Conservation (phyloP, 2,329 filamentous ascomycete species). For the Nothomitra cinnamomea region DNA sequence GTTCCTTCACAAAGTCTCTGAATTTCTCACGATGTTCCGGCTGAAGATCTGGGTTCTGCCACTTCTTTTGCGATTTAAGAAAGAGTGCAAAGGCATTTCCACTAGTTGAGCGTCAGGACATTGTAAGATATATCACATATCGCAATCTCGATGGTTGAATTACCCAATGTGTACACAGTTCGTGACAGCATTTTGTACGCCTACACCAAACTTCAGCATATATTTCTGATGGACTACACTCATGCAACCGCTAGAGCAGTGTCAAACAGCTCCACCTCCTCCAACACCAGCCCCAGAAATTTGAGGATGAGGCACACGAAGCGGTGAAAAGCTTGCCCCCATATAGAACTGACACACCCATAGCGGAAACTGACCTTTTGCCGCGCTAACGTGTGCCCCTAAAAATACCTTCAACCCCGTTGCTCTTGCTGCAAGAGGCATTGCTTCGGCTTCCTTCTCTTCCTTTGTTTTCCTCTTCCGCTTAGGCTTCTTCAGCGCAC, state of each 20-base stretch:
- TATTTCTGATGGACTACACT: not conserved
- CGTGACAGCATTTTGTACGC: slow-evolving; percentile 72
- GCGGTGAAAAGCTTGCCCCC: not conserved
- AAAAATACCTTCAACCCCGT: slow-evolving; percentile 62
- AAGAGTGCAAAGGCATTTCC: slow-evolving; percentile 91
- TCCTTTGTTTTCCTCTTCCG: slow-evolving; percentile 8
- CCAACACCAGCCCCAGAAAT: too few relatives aligned
- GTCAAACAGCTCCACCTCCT: too few relatives aligned
- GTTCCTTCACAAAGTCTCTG: slow-evolving; percentile 45
- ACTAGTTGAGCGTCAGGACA: slow-evolving; percentile 24
- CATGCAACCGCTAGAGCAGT: not conserved
- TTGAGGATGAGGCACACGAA: not conserved
- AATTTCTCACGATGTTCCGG: slow-evolving; percentile 53
- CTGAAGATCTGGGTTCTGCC: slow-evolving; percentile 65
- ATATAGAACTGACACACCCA: not conserved
- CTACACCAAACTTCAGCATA: slow-evolving; percentile 25
- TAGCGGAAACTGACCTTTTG: slow-evolving; percentile 46
- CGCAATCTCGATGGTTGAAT: slow-evolving; percentile 9
- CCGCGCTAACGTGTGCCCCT: slow-evolving; percentile 80
- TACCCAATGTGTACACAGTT: slow-evolving; percentile 62
- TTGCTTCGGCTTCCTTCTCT: slow-evolving; percentile 35
- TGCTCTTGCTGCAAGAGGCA: slow-evolving; percentile 55
- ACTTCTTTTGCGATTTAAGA: slow-evolving; percentile 91
- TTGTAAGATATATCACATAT: not conserved
- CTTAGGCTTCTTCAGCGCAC: slow-evolving; percentile 5